phyloP scores from a whole-genome alignment of 352 stramenopile species.

The Aphanomyces euteiches region DNA sequence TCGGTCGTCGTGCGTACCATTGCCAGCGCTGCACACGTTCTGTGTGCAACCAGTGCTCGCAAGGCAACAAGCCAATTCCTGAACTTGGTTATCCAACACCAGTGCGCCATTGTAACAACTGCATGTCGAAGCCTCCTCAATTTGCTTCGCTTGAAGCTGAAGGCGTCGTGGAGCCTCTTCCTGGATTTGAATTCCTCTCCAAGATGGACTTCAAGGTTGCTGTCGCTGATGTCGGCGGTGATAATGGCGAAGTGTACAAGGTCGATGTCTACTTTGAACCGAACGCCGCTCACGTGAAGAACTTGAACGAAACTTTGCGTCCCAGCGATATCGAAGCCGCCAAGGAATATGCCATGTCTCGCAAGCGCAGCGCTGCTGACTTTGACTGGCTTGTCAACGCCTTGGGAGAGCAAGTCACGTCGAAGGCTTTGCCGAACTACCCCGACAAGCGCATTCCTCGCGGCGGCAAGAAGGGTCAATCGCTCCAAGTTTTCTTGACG shows the following conservation, averaged over 20 bases:
- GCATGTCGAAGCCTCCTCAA: conserved; percentile 70
- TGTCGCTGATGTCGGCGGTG: conserved; percentile 38
- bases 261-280: conserved; percentile 81
- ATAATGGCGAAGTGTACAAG: conserved; percentile 60
- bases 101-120: conserved; percentile 76
- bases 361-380: conserved; percentile 65
- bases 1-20: conserved; percentile 76
- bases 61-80: conserved; percentile 77
- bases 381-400: conserved; percentile 80
- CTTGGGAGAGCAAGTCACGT: conserved; percentile 71
- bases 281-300: conserved; percentile 52
- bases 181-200: conserved; percentile 80
- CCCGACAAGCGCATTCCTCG: conserved; percentile 60
- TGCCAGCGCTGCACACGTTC: conserved; percentile 80
- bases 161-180: conserved; percentile 64
- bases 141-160: conserved; percentile 80
- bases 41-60: conserved; percentile 80
- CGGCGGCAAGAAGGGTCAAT: conserved; percentile 42
- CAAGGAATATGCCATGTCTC: conserved; percentile 75
- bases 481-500: conserved; percentile 63
- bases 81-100: conserved; percentile 73
- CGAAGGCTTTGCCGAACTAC: conserved; percentile 76
- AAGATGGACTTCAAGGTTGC: conserved; percentile 76
- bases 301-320: conserved; percentile 54
- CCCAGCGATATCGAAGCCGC: conserved; percentile 42